Conservation (phyloP, 129 eudicot species). For the Centaurea solstitialis region DNA sequence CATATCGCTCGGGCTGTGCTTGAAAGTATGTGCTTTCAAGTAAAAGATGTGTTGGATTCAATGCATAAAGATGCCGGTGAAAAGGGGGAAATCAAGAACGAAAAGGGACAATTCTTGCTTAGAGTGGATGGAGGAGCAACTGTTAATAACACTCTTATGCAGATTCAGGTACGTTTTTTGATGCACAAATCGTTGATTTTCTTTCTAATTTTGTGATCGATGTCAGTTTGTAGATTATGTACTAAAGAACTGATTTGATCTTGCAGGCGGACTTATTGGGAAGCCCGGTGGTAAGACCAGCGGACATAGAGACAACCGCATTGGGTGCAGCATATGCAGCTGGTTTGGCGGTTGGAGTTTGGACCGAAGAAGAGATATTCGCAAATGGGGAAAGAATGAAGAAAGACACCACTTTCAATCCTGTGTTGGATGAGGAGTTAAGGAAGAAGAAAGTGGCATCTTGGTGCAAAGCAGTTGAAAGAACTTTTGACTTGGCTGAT, state of each 20-base stretch:
- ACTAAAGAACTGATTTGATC: background rate
- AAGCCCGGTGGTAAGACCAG: constrained; percentile 85
- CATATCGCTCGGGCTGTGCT: no score
- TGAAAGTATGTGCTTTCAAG: no score
- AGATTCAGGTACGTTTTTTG: constrained; percentile 68
- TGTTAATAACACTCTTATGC: constrained; percentile 79
- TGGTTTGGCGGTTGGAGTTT: constrained; percentile 88
- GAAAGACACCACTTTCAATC: constrained; percentile 56
- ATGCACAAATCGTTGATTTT: background rate
- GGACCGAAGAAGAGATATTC: constrained; percentile 83
- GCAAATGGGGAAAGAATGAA: constrained; percentile 66
- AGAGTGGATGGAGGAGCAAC: constrained; percentile 99
- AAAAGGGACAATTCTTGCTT: no score
- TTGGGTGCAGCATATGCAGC: constrained; percentile 99
- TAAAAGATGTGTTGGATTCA: no score
- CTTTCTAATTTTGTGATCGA: background rate
- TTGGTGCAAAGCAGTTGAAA: constrained; percentile 90
- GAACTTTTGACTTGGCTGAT: constrained; percentile 97
- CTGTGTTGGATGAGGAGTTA: constrained; percentile 51
- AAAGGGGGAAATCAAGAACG: no score
- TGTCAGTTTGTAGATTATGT: background rate
- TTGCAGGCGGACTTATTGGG: constrained; percentile 89
- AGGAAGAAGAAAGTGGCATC: constrained; percentile 90
- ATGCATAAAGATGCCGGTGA: no score
- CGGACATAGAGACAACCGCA: constrained; percentile 92